Evolutionary conservation across 2,329 filamentous ascomycete species (phyloP), one percentile per base, ranked within the genome.

Genomic region (Acephala macrosclerotiorum): DNA sequence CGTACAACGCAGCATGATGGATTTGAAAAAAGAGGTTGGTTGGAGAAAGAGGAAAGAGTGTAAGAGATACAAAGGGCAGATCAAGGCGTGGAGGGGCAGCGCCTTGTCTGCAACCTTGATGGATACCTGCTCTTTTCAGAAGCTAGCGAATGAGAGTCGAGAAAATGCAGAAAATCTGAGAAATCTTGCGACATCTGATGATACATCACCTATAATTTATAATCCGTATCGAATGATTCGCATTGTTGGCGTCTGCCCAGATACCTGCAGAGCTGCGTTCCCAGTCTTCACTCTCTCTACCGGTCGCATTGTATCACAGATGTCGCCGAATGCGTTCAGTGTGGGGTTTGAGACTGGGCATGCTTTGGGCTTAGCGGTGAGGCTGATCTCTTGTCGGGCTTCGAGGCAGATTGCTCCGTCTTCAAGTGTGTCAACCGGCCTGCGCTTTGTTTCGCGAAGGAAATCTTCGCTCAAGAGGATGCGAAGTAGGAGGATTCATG

Each of bases 61-160:
- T 14, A 36, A 38, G 12, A 55, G 4, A 55, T 33, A 33, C 25
- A 33, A 55, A 55, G 33, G 51, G 51, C 25, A 55, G 58, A 33
- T 7, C 20, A 58, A 35, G 25, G 22, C 33, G 45, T 58, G 60
- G 60, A 63, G 58, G 60, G 60, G 64, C 60, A 63, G 47, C 45
- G n/a, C 22, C 26, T 25, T 47, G 35, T 47, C 33, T 60, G n/a
- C 16, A 3, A 51, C 65, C 65, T 64, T 64, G 65, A 61, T 62
- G 65, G 65, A 55, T 67, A 64, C 58, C 65, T 51, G 29, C 29
- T 33, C 29, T 33, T 33, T 33, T 33, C 29, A 20, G 47, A 29
- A 12, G 51, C 51, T 56, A 56, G 51, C 51, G 51, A 56, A 56
- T 56, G 51, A 56, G 33, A 56, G 25, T 33, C 12, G 20, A 51